These are phyloP conservation scores for Lachnellula hyalina DNA, from an alignment of 2,329 filamentous ascomycete species.

Conservation along the genomic window DNA sequence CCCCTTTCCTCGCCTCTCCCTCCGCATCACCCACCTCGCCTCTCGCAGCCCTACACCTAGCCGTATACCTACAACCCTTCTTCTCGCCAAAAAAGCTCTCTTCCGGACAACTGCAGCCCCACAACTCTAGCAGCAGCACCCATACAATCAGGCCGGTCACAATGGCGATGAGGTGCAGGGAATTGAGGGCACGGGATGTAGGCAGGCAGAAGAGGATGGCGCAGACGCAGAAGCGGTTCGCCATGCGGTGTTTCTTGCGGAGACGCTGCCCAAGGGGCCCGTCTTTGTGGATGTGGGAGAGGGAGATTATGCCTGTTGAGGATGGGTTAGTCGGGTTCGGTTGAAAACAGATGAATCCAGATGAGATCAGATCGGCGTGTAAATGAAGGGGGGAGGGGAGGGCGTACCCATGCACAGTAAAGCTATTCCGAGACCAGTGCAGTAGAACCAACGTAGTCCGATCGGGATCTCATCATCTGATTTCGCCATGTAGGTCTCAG, in stretches of 20 bases:
- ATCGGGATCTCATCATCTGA: conserved; percentile 45
- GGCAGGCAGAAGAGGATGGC: conserved; percentile 52
- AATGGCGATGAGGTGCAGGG: conserved; percentile 41
- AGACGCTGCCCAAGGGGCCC: conserved; percentile 37
- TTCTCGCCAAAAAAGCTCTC: conserved; percentile 40
- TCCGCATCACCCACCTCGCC: conserved; percentile 32
- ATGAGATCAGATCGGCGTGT: neutral
- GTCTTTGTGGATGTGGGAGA: conserved; percentile 51
- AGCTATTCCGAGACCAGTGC: conserved; percentile 52
- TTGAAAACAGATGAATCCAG: too few relatives aligned
- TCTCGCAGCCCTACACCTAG: conserved; percentile 34
- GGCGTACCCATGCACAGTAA: conserved; percentile 44
- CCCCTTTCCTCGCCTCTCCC: conserved; percentile 20
- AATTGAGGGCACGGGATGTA: conserved; percentile 41
- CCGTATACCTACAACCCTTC: conserved; percentile 37
- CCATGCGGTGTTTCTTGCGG: conserved; percentile 46
- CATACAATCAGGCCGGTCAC: conserved; percentile 41
- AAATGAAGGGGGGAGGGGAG: neutral
- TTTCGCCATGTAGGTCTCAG: conserved; percentile 43
- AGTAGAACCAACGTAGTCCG: conserved; percentile 59
- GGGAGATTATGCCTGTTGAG: conserved; percentile 41
- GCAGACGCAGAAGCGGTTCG: conserved; percentile 45
- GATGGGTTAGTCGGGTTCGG: neutral
- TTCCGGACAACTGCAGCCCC: conserved; percentile 42
- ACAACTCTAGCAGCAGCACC: conserved; percentile 45